These are phyloP conservation scores for Boletus patriciae DNA, from an alignment of 768 basidiomycete species.

Conservation along the genomic window DNA sequence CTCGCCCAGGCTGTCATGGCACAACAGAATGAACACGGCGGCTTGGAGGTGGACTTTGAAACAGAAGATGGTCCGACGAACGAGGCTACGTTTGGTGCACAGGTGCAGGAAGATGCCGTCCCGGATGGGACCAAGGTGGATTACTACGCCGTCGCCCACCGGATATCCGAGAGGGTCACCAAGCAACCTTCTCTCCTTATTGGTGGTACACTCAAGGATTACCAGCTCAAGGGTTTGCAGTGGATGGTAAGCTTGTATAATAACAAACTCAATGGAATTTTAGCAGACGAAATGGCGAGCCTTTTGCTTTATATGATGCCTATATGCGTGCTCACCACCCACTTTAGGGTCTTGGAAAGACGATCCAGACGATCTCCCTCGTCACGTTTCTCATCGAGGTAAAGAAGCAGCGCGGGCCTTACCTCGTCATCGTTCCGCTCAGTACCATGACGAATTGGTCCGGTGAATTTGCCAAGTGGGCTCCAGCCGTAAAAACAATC, in stretches of 20 bases:
- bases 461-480: slow-evolving; percentile 97
- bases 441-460: slow-evolving; percentile 98
- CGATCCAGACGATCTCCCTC: slow-evolving; percentile 93
- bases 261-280: slow-evolving; percentile 91
- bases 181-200: slow-evolving; percentile 72
- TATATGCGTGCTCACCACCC: slow-evolving; percentile 10
- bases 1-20: slow-evolving; percentile 91
- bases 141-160: slow-evolving; percentile 95
- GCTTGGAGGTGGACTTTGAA: slow-evolving; percentile 43
- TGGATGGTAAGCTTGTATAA: slow-evolving; percentile 99
- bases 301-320: neutral
- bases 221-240: slow-evolving; percentile 92
- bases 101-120: slow-evolving; percentile 57
- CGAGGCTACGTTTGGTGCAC: slow-evolving; percentile 90
- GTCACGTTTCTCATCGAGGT: slow-evolving; percentile 90
- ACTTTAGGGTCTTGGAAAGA: slow-evolving; percentile 87
- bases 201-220: slow-evolving; percentile 91
- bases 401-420: slow-evolving; percentile 91
- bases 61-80: slow-evolving; percentile 72
- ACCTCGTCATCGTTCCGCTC: slow-evolving; percentile 92
- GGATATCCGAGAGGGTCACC: slow-evolving; percentile 81
- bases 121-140: slow-evolving; percentile 78
- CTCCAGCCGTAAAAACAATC: slow-evolving; percentile 73
- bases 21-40: slow-evolving; percentile 77
- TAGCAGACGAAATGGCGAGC: slow-evolving; percentile 90